Evolutionary conservation across 805 yeast species (phyloP), one percentile per base, ranked within the genome.

Genomic region (Lipomyces yamanashiensis): DNA sequence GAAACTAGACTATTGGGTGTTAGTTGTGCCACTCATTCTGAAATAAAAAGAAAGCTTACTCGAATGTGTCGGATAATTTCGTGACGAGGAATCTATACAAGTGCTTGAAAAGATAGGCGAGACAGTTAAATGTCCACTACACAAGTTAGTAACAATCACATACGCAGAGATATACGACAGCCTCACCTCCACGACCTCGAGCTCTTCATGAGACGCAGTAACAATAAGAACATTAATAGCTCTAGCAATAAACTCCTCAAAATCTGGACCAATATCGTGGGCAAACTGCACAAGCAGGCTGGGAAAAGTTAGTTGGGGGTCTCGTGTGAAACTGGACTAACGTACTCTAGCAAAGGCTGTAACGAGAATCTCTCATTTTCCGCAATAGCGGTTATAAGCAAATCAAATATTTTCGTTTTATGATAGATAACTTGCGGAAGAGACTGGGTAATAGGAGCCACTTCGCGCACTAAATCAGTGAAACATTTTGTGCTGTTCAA

Each of bases 201-300:
- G 81, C 21, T 80, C 74, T 63, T 81, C 78, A 64, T 84, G 84
- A 63, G 85, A 84, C 36, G 89, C 80, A 58, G 90, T 72, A 0
- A 77, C 74, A 4, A 82, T 82, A 48, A 92, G 79, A 28, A 82
- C 69, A 0, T 71, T 68, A 53, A 93, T 76, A 0, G 91, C 76
- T 33, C 76, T 73, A 1, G 77, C 77, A 72, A 90, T 92, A 71
- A 79, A 91, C 8, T 83, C 84, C 79, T 91, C 82, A 72, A 92
- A 95, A 70, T 93, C 98, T 1, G 93, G 87, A 9, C 97, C 98
- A 66, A 93, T 78, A 78, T 93, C 99, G 71, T 90, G 97, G 47
- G 92, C 87, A 70, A 95, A 88, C 72, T 92, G 96, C 0, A 96
- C 84, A 28, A 92, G 74, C 9, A 89, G 77, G 72, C 75, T 73